Conservation (phyloP, 805 yeast genomes). For the Teunomyces stri region DNA sequence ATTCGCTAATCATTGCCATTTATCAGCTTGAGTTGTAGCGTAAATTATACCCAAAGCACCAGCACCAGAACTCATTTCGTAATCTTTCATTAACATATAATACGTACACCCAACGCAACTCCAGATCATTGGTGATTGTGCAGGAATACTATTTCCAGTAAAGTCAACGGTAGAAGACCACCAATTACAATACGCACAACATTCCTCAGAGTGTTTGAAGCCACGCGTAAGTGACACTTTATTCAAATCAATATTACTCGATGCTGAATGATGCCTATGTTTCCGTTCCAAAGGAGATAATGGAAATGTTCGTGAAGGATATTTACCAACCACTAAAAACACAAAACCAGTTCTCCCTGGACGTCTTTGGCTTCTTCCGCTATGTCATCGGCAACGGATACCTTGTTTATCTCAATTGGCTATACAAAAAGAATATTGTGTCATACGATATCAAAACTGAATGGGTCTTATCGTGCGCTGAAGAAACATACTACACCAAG, state of each 20-base stretch:
- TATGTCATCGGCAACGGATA: not conserved
- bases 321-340: not conserved
- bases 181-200: not conserved
- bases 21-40: too few species aligned
- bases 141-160: not conserved
- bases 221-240: not conserved
- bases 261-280: constrained; percentile 1
- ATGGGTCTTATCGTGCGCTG: not conserved
- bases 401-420: not conserved
- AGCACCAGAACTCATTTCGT: too few species aligned
- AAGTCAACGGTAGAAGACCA: not conserved
- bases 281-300: not conserved
- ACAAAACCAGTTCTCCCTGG: constrained; percentile 1
- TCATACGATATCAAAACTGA: not conserved
- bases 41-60: too few species aligned
- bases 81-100: too few species aligned
- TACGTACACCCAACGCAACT: not conserved
- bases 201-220: not conserved
- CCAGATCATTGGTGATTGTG: not conserved
- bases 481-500: not conserved
- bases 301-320: constrained; percentile 1
- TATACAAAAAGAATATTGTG: not conserved
- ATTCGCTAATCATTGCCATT: too few species aligned
- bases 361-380: constrained; percentile 1
- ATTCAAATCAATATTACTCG: not conserved